Percentiles rank a stretch among this genome's conserved stretches.
Evolutionary conservation across 345 rosid genomes (phyloP).

Genomic region (Camelina neglecta): DNA sequence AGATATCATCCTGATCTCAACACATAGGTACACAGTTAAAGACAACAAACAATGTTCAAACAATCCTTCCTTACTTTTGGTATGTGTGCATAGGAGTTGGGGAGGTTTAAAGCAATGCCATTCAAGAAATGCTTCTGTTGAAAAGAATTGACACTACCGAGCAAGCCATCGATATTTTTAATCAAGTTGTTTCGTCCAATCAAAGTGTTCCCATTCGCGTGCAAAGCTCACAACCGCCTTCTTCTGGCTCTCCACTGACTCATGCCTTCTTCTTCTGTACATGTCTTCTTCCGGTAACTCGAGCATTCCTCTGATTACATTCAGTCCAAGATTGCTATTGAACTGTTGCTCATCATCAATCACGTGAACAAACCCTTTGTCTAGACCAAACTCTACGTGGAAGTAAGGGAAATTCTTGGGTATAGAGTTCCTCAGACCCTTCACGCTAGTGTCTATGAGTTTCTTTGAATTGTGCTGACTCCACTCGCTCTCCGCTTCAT

Average conservation of each 20-base stretch:
- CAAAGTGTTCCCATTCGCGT: slow-evolving; percentile 77
- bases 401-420: slow-evolving; percentile 94
- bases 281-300: slow-evolving; percentile 83
- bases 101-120: not conserved
- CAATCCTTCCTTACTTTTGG: too few species aligned
- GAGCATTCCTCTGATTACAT: slow-evolving; percentile 92
- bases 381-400: slow-evolving; percentile 88
- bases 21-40: not conserved
- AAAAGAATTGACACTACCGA: not conserved
- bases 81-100: too few species aligned
- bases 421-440: slow-evolving; percentile 82
- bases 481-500: slow-evolving; percentile 99
- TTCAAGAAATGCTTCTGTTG: not conserved
- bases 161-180: slow-evolving; percentile 33
- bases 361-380: slow-evolving; percentile 85
- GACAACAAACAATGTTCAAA: not conserved
- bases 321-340: slow-evolving; percentile 78
- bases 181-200: slow-evolving; percentile 91
- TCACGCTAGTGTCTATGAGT: slow-evolving; percentile 85
- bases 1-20: not conserved
- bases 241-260: slow-evolving; percentile 72
- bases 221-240: slow-evolving; percentile 62
- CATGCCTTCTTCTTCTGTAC: slow-evolving; percentile 70
- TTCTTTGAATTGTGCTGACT: slow-evolving; percentile 97
- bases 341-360: slow-evolving; percentile 92